Conservation (phyloP, 169 alveolate genomes). For the Eimeria falciformis region DNA sequence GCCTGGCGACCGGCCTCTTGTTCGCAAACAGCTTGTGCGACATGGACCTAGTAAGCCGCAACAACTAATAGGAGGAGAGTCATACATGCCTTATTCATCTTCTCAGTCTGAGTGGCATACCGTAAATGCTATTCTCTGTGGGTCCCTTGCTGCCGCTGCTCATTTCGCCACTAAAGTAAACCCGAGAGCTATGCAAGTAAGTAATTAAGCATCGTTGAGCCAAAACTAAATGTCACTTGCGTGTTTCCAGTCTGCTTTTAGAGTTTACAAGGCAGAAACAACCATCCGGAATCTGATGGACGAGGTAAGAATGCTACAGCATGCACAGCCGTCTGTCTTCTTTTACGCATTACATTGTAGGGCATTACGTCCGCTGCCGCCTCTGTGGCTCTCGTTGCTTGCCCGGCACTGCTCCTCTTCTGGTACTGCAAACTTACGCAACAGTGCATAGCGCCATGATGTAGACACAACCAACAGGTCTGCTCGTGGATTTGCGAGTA, state of each 20-base stretch:
- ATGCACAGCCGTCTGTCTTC: neutral
- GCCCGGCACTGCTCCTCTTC: constrained; percentile 57
- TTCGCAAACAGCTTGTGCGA: constrained; percentile 65
- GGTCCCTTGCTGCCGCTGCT: constrained; percentile 65
- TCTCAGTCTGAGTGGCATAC: constrained; percentile 57
- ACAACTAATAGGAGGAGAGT: neutral
- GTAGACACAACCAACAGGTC: constrained; percentile 29
- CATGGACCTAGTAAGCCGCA: constrained; percentile 69
- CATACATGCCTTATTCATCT: neutral
- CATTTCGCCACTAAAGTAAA: constrained; percentile 68
- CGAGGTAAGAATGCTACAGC: neutral
- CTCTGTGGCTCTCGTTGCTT: constrained; percentile 55
- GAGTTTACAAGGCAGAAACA: constrained; percentile 68
- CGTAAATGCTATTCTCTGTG: constrained; percentile 49
- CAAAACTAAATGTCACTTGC: neutral
- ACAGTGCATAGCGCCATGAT: neutral
- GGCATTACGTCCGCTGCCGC: constrained; percentile 49
- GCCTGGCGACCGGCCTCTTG: constrained; percentile 66
- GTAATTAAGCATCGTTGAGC: neutral
- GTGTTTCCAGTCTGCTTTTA: constrained; percentile 39
- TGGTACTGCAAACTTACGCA: constrained; percentile 1
- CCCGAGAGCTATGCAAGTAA: constrained; percentile 65
- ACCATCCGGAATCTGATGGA: constrained; percentile 56
- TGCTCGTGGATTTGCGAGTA: constrained; percentile 70
- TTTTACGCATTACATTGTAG: neutral